phyloP scores from a whole-genome alignment of 2,329 filamentous ascomycete genomes.

The Rhynchosporium secalis region DNA sequence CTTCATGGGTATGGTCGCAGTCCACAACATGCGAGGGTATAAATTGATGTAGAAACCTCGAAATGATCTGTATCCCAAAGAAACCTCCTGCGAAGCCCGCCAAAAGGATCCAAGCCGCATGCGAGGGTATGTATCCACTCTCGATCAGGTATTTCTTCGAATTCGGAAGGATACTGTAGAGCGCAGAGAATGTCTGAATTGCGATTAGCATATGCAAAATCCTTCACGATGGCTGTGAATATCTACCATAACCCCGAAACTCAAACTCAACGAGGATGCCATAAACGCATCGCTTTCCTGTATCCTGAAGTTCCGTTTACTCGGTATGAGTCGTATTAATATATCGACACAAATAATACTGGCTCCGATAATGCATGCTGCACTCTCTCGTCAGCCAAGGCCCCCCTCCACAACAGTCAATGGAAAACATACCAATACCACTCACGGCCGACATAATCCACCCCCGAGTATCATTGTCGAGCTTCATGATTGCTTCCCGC shows the following conservation, averaged over 20 bases:
- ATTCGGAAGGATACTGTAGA: constrained; percentile 91
- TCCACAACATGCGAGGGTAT: constrained; percentile 80
- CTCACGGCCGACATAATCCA: constrained; percentile 93
- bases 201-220: constrained; percentile 48
- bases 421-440: constrained; percentile 57
- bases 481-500: constrained; percentile 17
- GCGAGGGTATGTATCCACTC: constrained; percentile 64
- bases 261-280: constrained; percentile 84
- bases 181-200: constrained; percentile 69
- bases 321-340: constrained; percentile 69
- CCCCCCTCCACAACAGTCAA: constrained; percentile 13
- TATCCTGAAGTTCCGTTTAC: constrained; percentile 77
- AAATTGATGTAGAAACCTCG: constrained; percentile 68
- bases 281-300: constrained; percentile 87
- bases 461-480: constrained; percentile 82
- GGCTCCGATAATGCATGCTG: constrained; percentile 70
- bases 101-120: constrained; percentile 69
- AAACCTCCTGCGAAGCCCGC: constrained; percentile 70
- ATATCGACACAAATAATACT: constrained; percentile 86
- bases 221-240: background rate
- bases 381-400: constrained; percentile 17
- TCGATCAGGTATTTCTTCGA: constrained; percentile 74
- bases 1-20: constrained; percentile 73
- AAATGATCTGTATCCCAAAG: constrained; percentile 72
- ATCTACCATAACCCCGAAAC: constrained; percentile 92